phyloP scores from a whole-genome alignment of 441 rosid species.

The Croton laevigatus region DNA sequence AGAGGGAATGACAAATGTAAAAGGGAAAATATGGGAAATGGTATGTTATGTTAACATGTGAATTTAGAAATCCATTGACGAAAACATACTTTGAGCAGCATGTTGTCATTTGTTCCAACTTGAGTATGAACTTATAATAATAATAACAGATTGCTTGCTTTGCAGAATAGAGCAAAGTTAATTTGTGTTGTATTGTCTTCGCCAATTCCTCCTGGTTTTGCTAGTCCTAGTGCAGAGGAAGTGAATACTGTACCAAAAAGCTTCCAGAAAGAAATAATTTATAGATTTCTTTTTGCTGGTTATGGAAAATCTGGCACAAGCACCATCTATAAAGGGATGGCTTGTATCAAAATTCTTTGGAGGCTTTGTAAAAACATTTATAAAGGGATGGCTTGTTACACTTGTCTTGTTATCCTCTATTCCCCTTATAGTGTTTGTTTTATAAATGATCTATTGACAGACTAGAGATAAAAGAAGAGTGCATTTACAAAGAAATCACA shows the following conservation, averaged over 20 bases:
- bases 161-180: conserved; percentile 66
- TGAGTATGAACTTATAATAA: conserved; percentile 10
- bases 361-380: too few species aligned
- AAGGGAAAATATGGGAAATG: conserved; percentile 79
- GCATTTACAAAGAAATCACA: background rate
- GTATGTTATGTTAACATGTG: conserved; percentile 42
- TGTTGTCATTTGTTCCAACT: conserved; percentile 10
- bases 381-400: too few species aligned
- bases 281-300: conserved; percentile 80
- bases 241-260: conserved; percentile 41
- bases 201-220: conserved; percentile 61
- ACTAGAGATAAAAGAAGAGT: background rate
- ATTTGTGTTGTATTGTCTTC: conserved; percentile 62
- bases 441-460: background rate
- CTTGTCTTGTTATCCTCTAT: too few species aligned
- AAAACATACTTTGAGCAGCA: conserved; percentile 7
- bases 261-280: conserved; percentile 23
- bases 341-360: too few species aligned
- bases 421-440: too few species aligned
- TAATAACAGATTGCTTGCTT: conserved; percentile 7
- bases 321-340: conserved; percentile 86
- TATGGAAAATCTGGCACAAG: conserved; percentile 69
- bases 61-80: background rate
- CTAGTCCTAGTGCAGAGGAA: conserved; percentile 32
- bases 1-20: conserved; percentile 83